Conservation (phyloP, 2,329 filamentous ascomycete genomes). For the Aaosphaeria pasadenensis region DNA sequence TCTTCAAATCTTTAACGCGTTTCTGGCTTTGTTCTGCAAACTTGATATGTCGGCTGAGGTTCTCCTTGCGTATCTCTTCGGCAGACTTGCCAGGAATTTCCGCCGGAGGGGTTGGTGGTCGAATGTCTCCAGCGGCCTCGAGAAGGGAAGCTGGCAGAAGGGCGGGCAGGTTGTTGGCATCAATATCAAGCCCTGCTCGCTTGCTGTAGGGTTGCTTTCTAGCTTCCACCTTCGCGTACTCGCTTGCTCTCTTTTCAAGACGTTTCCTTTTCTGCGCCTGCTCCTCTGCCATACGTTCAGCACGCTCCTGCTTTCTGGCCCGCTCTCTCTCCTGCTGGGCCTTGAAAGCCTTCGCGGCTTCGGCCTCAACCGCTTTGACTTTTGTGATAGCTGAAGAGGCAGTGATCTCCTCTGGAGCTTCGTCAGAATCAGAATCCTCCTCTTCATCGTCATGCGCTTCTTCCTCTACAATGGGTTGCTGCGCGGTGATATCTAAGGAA, state of each 20-base stretch:
- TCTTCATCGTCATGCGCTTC: conserved; percentile 1
- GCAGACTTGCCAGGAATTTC: conserved; percentile 13
- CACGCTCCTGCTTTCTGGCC: conserved; percentile 25
- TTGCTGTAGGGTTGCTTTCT: conserved; percentile 3
- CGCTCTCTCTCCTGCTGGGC: conserved; percentile 26
- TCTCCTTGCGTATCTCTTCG: conserved; percentile 40
- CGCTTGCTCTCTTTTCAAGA: conserved; percentile 27
- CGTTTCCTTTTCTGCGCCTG: conserved; percentile 30
- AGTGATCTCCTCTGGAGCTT: conserved; percentile 38
- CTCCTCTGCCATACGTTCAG: conserved; percentile 28
- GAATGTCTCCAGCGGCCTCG: conserved; percentile 42
- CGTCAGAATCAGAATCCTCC: conserved; percentile 33
- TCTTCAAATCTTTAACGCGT: conserved; percentile 49
- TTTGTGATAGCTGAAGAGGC: conserved; percentile 27
- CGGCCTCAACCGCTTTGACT: conserved; percentile 23
- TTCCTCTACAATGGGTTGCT: background rate
- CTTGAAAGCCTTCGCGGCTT: conserved; percentile 25
- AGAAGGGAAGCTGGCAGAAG: conserved; percentile 53
- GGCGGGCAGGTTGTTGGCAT: conserved; percentile 42
- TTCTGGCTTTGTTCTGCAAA: conserved; percentile 50
- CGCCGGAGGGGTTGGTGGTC: conserved; percentile 45
- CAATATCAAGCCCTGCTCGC: conserved; percentile 8
- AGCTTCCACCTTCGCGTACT: conserved; percentile 13
- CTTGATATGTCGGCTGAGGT: conserved; percentile 46
- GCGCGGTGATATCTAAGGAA: background rate